A percentile compares a stretch with the other conserved stretches of the same genome.
Conservation (phyloP, 495 filamentous ascomycete species). For the Beverwykella pulmonaria region DNA sequence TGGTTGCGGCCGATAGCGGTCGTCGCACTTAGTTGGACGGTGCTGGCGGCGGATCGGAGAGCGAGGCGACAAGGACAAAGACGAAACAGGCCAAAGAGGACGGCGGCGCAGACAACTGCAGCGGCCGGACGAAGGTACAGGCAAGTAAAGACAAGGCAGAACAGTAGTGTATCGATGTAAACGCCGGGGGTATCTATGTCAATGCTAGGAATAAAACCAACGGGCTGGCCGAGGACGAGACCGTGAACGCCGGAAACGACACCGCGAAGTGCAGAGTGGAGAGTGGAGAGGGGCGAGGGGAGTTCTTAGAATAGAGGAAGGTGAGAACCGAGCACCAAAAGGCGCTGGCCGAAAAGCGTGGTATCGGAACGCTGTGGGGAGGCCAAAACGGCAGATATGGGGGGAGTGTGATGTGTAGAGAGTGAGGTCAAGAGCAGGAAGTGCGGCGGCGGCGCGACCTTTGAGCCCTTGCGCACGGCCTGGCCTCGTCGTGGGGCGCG, state of each 20-base stretch:
- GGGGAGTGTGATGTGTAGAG: not conserved
- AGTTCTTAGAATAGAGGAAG: constrained; percentile 12
- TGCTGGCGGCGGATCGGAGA: constrained; percentile 8
- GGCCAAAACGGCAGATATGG: constrained; percentile 37
- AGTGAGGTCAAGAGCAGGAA: constrained; percentile 4
- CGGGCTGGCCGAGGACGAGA: constrained; percentile 18
- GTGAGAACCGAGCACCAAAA: constrained; percentile 35
- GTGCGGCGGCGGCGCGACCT: constrained; percentile 9
- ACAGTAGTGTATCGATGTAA: not conserved
- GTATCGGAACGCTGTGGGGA: constrained; percentile 17
- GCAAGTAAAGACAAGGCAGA: not conserved
- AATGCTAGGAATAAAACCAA: constrained; percentile 33
- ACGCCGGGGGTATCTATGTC: constrained; percentile 37
- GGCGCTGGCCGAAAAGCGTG: constrained; percentile 43
- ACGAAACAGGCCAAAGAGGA: not conserved
- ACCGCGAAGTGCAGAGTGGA: constrained; percentile 18
- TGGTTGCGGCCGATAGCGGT: constrained; percentile 36
- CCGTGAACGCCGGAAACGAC: constrained; percentile 40
- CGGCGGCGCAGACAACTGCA: constrained; percentile 8
- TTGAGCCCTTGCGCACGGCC: not conserved
- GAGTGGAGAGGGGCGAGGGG: constrained; percentile 23
- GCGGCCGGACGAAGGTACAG: constrained; percentile 5
- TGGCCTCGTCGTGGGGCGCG: not conserved
- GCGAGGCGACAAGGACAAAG: not conserved
- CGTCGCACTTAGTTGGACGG: constrained; percentile 24